Base-by-base conservation (phyloP, 345 rosid genomes). In the Salix exigua region DNA sequence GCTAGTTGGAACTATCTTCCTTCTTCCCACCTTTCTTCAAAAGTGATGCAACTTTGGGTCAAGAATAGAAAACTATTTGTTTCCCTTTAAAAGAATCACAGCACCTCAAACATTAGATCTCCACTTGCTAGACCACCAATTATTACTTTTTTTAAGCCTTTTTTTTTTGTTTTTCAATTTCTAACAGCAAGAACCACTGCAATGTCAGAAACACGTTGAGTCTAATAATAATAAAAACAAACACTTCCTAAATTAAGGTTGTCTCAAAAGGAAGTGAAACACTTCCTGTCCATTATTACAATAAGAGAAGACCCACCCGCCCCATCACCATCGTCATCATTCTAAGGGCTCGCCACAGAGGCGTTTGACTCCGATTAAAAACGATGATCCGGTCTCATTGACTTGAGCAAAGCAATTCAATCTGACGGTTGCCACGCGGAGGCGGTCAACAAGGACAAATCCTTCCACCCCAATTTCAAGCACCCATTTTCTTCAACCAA, bases 391-490 rank as follows among this genome's bases (percentile, higher is more conserved):
- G 75, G 44, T 42, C 63, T 62, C 58, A 68, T 9, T 8, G 10
- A 17, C 44, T n/a, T 19, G 5, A 51, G 8, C 10, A 25, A 35
- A 66, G 61, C 44, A 48, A 70, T 63, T 86, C 78, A 87, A 83
- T 87, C 88, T 28, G 87, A 88, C 75, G 95, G 94, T 75, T 84
- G 87, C 99, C 99, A 95, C 0, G 97, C 99, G 0, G 97, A 91
- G 51, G 99, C 99, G 11, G 96, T 93, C 87, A 95, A 75, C 87
- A 95, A 74, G 1, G 97, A 90, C 81, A 95, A 85, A 79, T 95
- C 97, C 87, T 95, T 95, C 99, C 99, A 95, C 5, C 99, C 99
- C 48, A 95, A 83, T 33, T 92, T 94, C 80, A 95, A 80, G 81
- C 89, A 85, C 64, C 97, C 97, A 53, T 81, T 83, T 42, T 95